Evolutionary conservation across 2,329 filamentous ascomycete species (phyloP).

Genomic region (Sclerotinia minor): DNA sequence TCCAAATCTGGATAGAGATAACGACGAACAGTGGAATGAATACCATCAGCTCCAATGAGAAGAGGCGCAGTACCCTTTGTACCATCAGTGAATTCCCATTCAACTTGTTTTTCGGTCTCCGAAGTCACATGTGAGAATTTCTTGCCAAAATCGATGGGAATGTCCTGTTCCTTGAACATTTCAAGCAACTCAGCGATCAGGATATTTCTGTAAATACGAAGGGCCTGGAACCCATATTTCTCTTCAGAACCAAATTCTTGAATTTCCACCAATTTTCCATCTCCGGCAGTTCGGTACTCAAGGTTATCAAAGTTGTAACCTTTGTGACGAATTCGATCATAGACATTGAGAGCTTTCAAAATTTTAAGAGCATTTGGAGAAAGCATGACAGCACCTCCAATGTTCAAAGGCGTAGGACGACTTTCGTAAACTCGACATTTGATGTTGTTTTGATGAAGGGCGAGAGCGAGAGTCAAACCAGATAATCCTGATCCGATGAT

Average conservation of each 20-base stretch:
- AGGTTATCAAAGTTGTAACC: constrained; percentile 54
- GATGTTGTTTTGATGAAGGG: constrained; percentile 54
- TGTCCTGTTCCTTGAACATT: constrained; percentile 44
- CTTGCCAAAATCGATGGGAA: constrained; percentile 50
- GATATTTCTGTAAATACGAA: constrained; percentile 55
- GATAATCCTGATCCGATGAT: constrained; percentile 52
- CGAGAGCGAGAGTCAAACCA: constrained; percentile 56
- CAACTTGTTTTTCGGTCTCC: constrained; percentile 46
- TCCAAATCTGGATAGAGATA: constrained; percentile 52
- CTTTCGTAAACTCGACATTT: constrained; percentile 53
- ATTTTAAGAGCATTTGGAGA: constrained; percentile 59
- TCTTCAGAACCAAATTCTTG: constrained; percentile 51
- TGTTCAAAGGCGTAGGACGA: constrained; percentile 47
- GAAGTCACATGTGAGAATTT: constrained; percentile 49
- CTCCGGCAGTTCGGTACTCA: constrained; percentile 46
- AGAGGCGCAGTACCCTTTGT: constrained; percentile 44
- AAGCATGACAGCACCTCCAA: constrained; percentile 58
- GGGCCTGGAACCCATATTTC: constrained; percentile 53
- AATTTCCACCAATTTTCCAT: constrained; percentile 42
- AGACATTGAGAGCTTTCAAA: constrained; percentile 53
- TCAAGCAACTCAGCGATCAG: constrained; percentile 52
- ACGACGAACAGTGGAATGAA: constrained; percentile 56
- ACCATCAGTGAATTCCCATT: constrained; percentile 52
- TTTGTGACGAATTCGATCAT: constrained; percentile 47
- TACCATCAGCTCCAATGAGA: constrained; percentile 60